Conservation (phyloP, 495 filamentous ascomycete species). For the Clavariopsis aquatica region DNA sequence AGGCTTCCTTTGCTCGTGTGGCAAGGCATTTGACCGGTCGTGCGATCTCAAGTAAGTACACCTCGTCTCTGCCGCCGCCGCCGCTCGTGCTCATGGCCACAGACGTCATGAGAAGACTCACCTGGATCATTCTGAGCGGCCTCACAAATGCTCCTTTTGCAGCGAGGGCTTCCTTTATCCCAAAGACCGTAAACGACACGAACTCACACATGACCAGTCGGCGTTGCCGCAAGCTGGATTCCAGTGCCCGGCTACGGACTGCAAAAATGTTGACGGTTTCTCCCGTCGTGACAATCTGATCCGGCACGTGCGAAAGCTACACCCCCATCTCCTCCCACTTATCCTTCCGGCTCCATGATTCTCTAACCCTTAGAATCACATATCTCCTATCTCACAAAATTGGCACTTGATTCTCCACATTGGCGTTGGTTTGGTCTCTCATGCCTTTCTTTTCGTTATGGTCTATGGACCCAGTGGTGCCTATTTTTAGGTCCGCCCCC, state of each 20-base stretch:
- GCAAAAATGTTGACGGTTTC: constrained; percentile 29
- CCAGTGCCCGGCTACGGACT: constrained; percentile 19
- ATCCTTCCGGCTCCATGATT: neutral
- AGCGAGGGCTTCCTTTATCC: constrained; percentile 35
- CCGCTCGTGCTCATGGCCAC: constrained; percentile 7
- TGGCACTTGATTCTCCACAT: constrained; percentile 2
- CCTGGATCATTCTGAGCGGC: constrained; percentile 14
- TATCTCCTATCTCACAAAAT: neutral
- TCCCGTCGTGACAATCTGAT: constrained; percentile 35
- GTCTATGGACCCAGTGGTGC: neutral
- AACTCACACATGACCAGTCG: constrained; percentile 15
- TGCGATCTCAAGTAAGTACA: constrained; percentile 36
- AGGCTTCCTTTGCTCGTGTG: constrained; percentile 33
- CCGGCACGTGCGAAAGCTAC: constrained; percentile 32
- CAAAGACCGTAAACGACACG: constrained; percentile 35
- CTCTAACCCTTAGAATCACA: neutral
- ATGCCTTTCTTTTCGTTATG: neutral
- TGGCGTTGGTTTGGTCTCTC: constrained; percentile 5
- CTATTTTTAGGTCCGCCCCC: neutral
- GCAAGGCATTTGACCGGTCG: constrained; percentile 21
- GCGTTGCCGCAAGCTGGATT: constrained; percentile 6
- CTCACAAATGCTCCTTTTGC: constrained; percentile 35
- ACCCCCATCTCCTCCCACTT: constrained; percentile 19
- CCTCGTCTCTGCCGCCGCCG: neutral
- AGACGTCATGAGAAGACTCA: constrained; percentile 38